Evolutionary conservation across 306 rosid genomes (phyloP).

Genomic region (Malus sylvestris): DNA sequence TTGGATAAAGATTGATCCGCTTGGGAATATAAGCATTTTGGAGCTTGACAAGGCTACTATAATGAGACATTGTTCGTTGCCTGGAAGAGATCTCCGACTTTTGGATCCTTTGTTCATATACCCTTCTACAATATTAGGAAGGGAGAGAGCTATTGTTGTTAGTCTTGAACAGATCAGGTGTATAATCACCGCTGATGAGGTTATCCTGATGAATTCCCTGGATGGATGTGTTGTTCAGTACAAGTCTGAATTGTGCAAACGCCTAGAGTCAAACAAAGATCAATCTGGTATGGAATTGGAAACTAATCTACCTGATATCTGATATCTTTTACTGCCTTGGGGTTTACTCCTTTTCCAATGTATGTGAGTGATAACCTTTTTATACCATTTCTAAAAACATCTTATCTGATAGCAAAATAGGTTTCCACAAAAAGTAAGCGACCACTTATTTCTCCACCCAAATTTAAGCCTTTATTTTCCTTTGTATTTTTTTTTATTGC

Average conservation of each 20-base stretch:
- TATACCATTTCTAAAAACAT: not conserved
- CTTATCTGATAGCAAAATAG: not conserved
- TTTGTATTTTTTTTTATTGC: not conserved
- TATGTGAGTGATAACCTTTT: not conserved
- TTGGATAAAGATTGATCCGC: slow-evolving; percentile 72
- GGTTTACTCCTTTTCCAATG: not conserved
- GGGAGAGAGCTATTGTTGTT: slow-evolving; percentile 90
- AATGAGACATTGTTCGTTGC: slow-evolving; percentile 86
- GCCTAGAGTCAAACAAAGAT: slow-evolving; percentile 55
- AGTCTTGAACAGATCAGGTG: slow-evolving; percentile 94
- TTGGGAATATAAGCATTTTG: slow-evolving; percentile 54
- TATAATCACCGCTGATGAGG: slow-evolving; percentile 88
- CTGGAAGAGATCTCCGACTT: slow-evolving; percentile 85
- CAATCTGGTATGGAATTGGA: slow-evolving; percentile 51
- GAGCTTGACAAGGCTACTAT: slow-evolving; percentile 88
- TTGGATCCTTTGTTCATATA: slow-evolving; percentile 89
- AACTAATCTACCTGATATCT: not conserved
- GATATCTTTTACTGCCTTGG: not conserved
- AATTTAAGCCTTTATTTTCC: not conserved
- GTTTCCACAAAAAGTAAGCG: not conserved
- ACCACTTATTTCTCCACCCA: not conserved
- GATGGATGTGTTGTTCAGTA: slow-evolving; percentile 78
- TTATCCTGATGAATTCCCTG: slow-evolving; percentile 79
- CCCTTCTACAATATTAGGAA: slow-evolving; percentile 80
- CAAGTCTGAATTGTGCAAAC: slow-evolving; percentile 61